These are phyloP conservation scores for Trichoderma semiorbis DNA, from an alignment of 2,329 filamentous ascomycete genomes.

Conservation along the genomic window DNA sequence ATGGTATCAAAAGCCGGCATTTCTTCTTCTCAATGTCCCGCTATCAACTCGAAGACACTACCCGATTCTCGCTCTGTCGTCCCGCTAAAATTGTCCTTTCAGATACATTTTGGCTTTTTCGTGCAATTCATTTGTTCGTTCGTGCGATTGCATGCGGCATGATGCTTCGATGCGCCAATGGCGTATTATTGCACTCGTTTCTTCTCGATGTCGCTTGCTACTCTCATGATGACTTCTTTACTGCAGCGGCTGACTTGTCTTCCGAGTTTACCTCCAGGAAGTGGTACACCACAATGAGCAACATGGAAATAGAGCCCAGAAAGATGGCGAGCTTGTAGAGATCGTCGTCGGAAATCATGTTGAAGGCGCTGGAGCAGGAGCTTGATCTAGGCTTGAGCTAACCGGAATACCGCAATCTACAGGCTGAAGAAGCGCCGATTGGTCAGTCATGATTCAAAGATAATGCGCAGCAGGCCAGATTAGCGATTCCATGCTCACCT, in stretches of 20 bases:
- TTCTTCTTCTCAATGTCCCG: not conserved
- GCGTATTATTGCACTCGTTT: not conserved
- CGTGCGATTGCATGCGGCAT: not conserved
- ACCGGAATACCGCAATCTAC: constrained; percentile 1
- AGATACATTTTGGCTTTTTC: not conserved
- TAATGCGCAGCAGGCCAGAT: not conserved
- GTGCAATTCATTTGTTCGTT: not conserved
- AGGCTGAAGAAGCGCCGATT: not conserved
- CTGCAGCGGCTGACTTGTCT: constrained; percentile 17
- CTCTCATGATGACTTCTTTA: constrained; percentile 19
- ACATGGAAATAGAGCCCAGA: constrained; percentile 83
- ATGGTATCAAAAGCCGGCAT: constrained; percentile 9
- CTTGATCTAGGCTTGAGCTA: not conserved
- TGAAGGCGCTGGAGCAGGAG: constrained; percentile 34
- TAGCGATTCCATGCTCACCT: not conserved
- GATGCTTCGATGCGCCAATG: not conserved
- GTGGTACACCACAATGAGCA: constrained; percentile 92
- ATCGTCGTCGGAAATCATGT: constrained; percentile 91
- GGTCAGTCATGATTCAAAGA: not conserved
- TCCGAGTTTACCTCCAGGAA: constrained; percentile 87
- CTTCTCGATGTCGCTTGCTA: not conserved
- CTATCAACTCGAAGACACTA: not conserved
- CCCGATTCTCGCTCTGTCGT: not conserved
- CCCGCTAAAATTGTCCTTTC: not conserved
- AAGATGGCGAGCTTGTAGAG: constrained; percentile 92